A percentile compares a stretch with the other conserved stretches of the same genome.
Conservation (phyloP, 192 early-diverging fungal species). For the Linnemannia hyalina region DNA sequence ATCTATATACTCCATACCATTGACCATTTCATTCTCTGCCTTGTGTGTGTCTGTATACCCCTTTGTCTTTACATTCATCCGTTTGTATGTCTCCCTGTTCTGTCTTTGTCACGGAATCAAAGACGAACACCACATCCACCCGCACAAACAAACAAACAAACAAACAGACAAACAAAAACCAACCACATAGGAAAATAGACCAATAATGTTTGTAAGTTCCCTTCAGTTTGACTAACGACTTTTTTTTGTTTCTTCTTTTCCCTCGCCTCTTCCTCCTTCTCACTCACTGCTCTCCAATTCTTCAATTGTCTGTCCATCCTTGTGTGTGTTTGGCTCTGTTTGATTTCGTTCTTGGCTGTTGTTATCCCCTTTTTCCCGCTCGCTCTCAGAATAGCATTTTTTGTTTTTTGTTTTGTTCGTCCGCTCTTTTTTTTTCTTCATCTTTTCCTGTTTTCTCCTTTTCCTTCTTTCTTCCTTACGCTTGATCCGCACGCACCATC, state of each 20-base stretch:
- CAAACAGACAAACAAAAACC: neutral
- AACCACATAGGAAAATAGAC: neutral
- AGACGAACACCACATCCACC: neutral
- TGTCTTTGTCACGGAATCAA: neutral
- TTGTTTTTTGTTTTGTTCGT: neutral
- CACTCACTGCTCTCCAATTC: neutral
- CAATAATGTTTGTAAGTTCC: neutral
- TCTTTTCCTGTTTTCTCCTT: neutral
- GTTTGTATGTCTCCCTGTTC: neutral
- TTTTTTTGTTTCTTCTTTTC: neutral
- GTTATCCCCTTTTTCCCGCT: neutral
- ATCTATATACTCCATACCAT: neutral
- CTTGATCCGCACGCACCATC: conserved; percentile 4
- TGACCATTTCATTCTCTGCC: neutral
- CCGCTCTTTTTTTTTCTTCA: neutral
- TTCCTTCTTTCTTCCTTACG: neutral
- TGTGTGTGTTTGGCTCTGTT: neutral
- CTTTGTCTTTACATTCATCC: neutral
- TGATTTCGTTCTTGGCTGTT: conserved; percentile 9
- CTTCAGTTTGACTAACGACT: neutral
- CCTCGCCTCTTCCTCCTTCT: conserved; percentile 1
- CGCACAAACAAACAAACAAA: neutral
- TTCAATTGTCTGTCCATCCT: neutral
- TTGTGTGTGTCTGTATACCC: neutral
- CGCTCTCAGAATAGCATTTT: neutral